Percentiles rank a stretch among this genome's conserved stretches.
phyloP scores from a whole-genome alignment of 345 rosid species.

The Hevea brasiliensis region DNA sequence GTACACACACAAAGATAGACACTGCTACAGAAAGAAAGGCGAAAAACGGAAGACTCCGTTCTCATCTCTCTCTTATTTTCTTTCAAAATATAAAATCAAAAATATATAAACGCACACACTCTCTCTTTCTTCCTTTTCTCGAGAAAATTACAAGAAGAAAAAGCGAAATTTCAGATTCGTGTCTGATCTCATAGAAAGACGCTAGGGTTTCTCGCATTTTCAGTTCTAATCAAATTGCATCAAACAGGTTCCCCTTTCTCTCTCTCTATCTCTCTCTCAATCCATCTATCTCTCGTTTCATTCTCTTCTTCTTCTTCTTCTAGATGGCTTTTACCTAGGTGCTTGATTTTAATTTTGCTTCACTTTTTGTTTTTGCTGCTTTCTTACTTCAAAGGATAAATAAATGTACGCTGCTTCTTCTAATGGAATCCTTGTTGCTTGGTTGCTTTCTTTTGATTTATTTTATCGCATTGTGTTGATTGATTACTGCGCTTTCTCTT shows the following conservation, averaged over 20 bases:
- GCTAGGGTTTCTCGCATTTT: slow-evolving; percentile 20
- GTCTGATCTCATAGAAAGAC: slow-evolving; percentile 9
- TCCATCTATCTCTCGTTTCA: neutral
- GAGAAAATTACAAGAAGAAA: too few species aligned
- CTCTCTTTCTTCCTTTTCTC: too few species aligned
- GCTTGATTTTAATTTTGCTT: neutral
- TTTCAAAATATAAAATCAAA: neutral
- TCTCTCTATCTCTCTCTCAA: neutral
- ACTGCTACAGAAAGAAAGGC: neutral
- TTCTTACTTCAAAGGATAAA: too few species aligned
- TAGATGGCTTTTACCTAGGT: neutral
- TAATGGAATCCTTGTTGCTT: neutral
- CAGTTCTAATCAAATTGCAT: slow-evolving; percentile 8
- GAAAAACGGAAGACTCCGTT: neutral
- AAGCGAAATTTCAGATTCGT: slow-evolving; percentile 17
- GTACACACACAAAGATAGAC: neutral
- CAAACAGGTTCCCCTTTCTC: neutral
- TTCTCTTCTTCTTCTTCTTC: neutral
- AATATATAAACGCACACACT: too few species aligned
- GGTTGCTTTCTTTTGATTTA: neutral
- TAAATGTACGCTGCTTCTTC: neutral
- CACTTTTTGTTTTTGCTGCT: too few species aligned
- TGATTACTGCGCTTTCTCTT: neutral
- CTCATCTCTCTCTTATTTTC: neutral
- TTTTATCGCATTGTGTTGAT: neutral